A percentile compares a stretch with the other conserved stretches of the same genome.
Conservation (phyloP, 768 basidiomycete species). For the Arthromyces matolae region DNA sequence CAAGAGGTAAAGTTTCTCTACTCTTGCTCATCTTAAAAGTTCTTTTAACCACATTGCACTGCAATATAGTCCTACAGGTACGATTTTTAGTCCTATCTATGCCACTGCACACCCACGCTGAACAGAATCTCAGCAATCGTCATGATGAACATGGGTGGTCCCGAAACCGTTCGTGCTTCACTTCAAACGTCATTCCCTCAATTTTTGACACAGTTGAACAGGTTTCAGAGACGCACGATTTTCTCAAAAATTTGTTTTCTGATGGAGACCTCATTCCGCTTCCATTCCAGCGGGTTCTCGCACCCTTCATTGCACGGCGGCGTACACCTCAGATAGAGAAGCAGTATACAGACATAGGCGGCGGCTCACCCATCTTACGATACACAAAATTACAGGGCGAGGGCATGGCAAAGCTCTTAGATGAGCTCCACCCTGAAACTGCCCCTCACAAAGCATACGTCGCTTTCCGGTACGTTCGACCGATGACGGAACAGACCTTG, state of each 20-base stretch:
- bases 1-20: slow-evolving; percentile 37
- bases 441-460: slow-evolving; percentile 97
- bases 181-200: not conserved
- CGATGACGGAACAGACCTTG: slow-evolving; percentile 80
- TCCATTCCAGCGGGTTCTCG: slow-evolving; percentile 85
- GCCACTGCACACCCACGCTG: slow-evolving; percentile 12
- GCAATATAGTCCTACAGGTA: slow-evolving; percentile 62
- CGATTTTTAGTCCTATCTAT: slow-evolving; percentile 4
- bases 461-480: slow-evolving; percentile 91
- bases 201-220: slow-evolving; percentile 28
- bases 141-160: slow-evolving; percentile 99
- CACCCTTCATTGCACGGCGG: slow-evolving; percentile 84
- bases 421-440: slow-evolving; percentile 89
- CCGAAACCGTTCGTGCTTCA: slow-evolving; percentile 65
- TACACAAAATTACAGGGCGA: slow-evolving; percentile 89
- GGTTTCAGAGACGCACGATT: slow-evolving; percentile 91
- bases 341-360: slow-evolving; percentile 93
- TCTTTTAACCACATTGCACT: not conserved
- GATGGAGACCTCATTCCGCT: slow-evolving; percentile 94
- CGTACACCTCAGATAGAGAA: slow-evolving; percentile 91
- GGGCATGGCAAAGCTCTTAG: slow-evolving; percentile 84
- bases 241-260: slow-evolving; percentile 87
- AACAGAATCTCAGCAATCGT: slow-evolving; percentile 60
- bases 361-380: slow-evolving; percentile 90
- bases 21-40: slow-evolving; percentile 15